Conservation (phyloP, 2,329 filamentous ascomycete species). For the Alternaria ventricosa region DNA sequence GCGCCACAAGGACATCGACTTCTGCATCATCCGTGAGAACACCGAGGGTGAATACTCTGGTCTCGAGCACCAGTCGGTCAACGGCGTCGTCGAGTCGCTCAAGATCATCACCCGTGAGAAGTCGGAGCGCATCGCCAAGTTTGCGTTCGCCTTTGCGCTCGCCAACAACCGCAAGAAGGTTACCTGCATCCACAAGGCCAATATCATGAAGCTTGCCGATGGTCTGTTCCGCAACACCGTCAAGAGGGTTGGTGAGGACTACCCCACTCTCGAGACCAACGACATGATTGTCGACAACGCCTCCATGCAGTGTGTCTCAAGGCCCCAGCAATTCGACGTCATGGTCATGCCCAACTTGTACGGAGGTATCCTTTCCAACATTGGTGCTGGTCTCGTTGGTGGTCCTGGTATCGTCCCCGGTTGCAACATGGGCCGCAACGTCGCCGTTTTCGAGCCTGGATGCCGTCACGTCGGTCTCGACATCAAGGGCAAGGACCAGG, state of each 20-base stretch:
- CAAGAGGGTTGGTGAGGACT: slow-evolving; percentile 91
- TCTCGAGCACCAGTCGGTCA: slow-evolving; percentile 96
- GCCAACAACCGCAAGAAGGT: slow-evolving; percentile 99
- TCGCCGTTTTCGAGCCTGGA: slow-evolving; percentile 97
- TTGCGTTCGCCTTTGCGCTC: slow-evolving; percentile 95
- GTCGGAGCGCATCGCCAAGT: slow-evolving; percentile 98
- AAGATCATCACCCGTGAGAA: slow-evolving; percentile 99
- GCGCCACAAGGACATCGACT: slow-evolving; percentile 94
- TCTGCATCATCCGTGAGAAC: slow-evolving; percentile 99
- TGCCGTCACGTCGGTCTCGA: slow-evolving; percentile 99
- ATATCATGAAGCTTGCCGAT: slow-evolving; percentile 99
- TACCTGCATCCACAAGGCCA: slow-evolving; percentile 99
- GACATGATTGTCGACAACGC: slow-evolving; percentile 99
- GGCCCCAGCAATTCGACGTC: slow-evolving; percentile 98
- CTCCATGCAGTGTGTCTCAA: slow-evolving; percentile 97
- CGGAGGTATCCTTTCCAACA: slow-evolving; percentile 98
- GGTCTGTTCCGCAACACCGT: slow-evolving; percentile 98
- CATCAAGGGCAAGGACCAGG: slow-evolving; percentile 99
- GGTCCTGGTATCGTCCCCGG: slow-evolving; percentile 96
- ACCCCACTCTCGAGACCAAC: slow-evolving; percentile 92
- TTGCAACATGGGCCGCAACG: slow-evolving; percentile 99
- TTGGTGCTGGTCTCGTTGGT: slow-evolving; percentile 94
- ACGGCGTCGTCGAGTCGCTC: slow-evolving; percentile 96
- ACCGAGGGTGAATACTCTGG: slow-evolving; percentile 99
- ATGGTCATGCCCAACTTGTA: slow-evolving; percentile 99